Evolutionary conservation across 1,139 yeast genomes (phyloP), one percentile per base, ranked within the genome.

Genomic region (Pichia sp.): DNA sequence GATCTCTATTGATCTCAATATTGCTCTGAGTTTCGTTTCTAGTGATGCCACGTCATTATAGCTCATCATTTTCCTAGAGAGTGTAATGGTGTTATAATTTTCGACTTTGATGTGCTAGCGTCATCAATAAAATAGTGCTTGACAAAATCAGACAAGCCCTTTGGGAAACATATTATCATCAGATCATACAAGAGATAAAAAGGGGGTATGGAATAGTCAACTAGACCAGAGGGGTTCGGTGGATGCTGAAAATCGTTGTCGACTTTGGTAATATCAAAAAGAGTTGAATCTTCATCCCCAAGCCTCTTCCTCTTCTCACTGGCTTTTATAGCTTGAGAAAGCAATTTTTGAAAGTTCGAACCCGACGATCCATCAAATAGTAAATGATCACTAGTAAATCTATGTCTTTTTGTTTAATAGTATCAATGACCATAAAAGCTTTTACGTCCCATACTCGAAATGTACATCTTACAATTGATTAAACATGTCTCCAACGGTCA

Each of bases 301-400:
- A 43, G 51, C 15, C 46, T 8, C 6, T 51, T 16, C 10, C 30
- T 23, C 3, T 32, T 11, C 31, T 30, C 32, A 1, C 11, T 29
- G 23, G 44, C 16, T 13, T 26, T 34, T n/a, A 57, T 45, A 6
- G 42, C 48, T 29, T 51, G n/a, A 2, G 54, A 48, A 52, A 75
- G 65, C 34, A 72, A 71, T 11, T 64, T 59, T 52, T 73, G 77
- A 61, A 76, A 74, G 46, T 64, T 62, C 5, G 63, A 60, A 1
- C 70, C 75, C 1, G 76, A 64, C 13, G 63, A 64, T 1, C 79
- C 80, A 60, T 75, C 79, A 41, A 68, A 68, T n/a, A 72, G 58
- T 0, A 70, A 48, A 60, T 75, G 79, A 58, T 74, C 75, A 53
- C 70, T 68, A 62, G 44, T 69, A 68, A 3, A 72, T 58, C 8